phyloP scores from a whole-genome alignment of 1,284 basidiomycete species.

The Filobasidium uniguttulatum region DNA sequence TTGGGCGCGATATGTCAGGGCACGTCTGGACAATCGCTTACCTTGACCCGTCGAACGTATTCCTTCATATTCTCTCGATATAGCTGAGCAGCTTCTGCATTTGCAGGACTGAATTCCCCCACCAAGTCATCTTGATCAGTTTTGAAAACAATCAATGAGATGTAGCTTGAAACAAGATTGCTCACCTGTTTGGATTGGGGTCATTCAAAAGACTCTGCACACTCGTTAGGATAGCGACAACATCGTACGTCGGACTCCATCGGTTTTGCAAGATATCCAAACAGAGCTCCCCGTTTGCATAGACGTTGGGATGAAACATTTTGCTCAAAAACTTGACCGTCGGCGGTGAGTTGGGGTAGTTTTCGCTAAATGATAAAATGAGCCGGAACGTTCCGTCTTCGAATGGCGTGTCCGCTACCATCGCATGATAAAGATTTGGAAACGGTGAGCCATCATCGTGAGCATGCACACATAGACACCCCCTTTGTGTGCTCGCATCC shows the following conservation, averaged over 20 bases:
- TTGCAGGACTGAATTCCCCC: conserved; percentile 81
- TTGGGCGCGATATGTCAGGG: too few relatives aligned
- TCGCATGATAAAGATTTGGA: background rate
- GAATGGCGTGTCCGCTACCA: conserved; percentile 84
- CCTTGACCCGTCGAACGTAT: conserved; percentile 81
- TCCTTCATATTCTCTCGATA: conserved; percentile 99
- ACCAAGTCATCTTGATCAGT: too few relatives aligned
- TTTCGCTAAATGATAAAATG: conserved; percentile 87
- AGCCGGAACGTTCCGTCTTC: conserved; percentile 98
- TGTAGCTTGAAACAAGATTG: conserved; percentile 4
- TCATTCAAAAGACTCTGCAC: conserved; percentile 93
- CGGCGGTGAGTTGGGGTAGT: conserved; percentile 95
- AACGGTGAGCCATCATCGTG: too few relatives aligned
- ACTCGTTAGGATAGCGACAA: conserved; percentile 89
- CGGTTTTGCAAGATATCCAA: conserved; percentile 96
- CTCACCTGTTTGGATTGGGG: conserved; percentile 76
- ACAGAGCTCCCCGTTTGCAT: conserved; percentile 94
- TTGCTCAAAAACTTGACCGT: conserved; percentile 91
- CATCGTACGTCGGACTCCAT: conserved; percentile 97
- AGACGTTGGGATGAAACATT: conserved; percentile 99
- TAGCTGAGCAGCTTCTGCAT: conserved; percentile 89
- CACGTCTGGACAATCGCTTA: too few relatives aligned
- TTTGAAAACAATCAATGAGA: background rate
- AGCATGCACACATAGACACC: too few relatives aligned
- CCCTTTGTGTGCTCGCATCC: too few relatives aligned